Evolutionary conservation across 192 early-diverging fungal species (phyloP).

Genomic region (Chytriomyces confervae): DNA sequence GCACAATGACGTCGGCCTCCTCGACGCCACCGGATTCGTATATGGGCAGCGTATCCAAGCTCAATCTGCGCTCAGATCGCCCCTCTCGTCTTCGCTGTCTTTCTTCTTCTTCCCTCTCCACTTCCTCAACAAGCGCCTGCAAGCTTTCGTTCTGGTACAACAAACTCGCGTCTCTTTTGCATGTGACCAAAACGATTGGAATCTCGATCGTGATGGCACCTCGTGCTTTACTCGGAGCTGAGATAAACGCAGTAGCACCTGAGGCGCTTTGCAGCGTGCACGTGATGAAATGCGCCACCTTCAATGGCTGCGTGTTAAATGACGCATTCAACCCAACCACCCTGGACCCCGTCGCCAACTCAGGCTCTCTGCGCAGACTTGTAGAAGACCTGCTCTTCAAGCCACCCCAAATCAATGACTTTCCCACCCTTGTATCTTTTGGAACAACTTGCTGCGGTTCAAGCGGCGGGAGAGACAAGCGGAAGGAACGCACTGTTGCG

Average conservation of each 20-base stretch:
- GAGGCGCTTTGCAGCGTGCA: not conserved
- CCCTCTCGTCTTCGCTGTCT: slow-evolving; percentile 6
- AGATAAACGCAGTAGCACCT: not conserved
- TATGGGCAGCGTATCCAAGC: slow-evolving; percentile 34
- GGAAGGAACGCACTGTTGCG: slow-evolving; percentile 6
- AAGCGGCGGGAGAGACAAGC: not conserved
- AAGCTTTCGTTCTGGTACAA: slow-evolving; percentile 18
- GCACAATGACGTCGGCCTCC: not conserved
- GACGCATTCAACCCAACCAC: slow-evolving; percentile 28
- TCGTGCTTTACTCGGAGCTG: not conserved
- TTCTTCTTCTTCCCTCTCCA: slow-evolving; percentile 35
- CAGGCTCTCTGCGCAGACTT: not conserved
- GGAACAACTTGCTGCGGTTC: slow-evolving; percentile 20
- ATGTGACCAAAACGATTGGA: slow-evolving; percentile 10
- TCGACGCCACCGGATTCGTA: slow-evolving; percentile 6
- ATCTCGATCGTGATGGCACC: slow-evolving; percentile 13
- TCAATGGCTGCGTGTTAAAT: slow-evolving; percentile 23
- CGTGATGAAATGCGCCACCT: slow-evolving; percentile 20
- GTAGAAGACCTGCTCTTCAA: not conserved
- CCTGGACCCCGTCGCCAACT: not conserved
- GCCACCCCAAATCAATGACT: not conserved
- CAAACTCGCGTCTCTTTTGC: not conserved
- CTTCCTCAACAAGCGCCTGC: slow-evolving; percentile 31
- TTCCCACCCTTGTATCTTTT: not conserved
- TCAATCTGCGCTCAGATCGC: not conserved